Evolutionary conservation across 2,329 filamentous ascomycete species (phyloP), one percentile per base, ranked within the genome.

Genomic region (Exserohilum turcica): DNA sequence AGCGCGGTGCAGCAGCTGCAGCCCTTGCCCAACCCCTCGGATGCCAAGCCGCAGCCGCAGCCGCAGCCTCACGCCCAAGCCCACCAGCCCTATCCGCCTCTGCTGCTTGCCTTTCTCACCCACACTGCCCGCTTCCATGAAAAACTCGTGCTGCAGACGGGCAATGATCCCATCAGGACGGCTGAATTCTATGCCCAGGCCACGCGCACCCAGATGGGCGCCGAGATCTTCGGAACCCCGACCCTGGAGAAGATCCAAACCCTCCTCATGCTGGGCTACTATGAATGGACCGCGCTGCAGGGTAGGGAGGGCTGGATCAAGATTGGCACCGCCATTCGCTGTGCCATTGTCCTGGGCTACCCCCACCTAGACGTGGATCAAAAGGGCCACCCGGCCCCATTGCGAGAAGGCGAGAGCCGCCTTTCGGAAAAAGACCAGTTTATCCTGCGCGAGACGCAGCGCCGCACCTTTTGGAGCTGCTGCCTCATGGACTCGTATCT

Each of bases 391-490:
- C 59, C 43, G 4, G 42, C 27, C 15, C 38, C 40, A 3, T 6
- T 38, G 13, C 35, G 50, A 33, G 50, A 52, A 7, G 44, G 39
- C 6, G 59, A 63, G 10, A 51, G 48, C 8, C 36, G 44, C n/a
- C 44, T 46, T 7, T 61, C 57, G 1, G 64, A 68, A 39, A 59
- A 71, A 3, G 71, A 80, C 49, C 71, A 77, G 13, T 80, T 83
- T 40, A 82, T 87, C 18, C 76, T 82, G 31, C 84, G 84, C 52
- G 88, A 91, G 69, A 82, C 87, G 10, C 79, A 81, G 54, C 79
- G 88, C 21, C 82, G 89, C 6, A 90, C 88, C 0, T 88, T 90
- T 77, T 91, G 88, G 77, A 89, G 87, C 61, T 90, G 87, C 64
- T 86, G 89, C 53, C 85, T 90, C 45, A 78, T 91, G 61, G 88